Evolutionary conservation across 768 basidiomycete species (phyloP), one percentile per base, ranked within the genome.

Genomic region (Boletus edulis): DNA sequence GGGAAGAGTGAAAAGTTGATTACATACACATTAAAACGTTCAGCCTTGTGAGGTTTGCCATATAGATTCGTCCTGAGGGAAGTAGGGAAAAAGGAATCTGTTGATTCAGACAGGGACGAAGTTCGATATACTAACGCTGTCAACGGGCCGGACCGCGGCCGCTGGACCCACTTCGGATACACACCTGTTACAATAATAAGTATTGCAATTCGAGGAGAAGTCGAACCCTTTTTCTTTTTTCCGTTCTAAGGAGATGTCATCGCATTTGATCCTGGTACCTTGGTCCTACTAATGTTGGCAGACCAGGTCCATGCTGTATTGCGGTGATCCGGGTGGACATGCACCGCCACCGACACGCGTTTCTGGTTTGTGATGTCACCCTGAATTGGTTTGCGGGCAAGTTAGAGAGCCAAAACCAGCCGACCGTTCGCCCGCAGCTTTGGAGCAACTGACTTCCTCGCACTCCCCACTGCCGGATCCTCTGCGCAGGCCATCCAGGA

Each of bases 11-110:
- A 37, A 17, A 37, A 7, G 8, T 17, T 13, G 10, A 53, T 48
- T 49, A 68, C 84, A 56, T 71, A 90, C 90, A 92, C 91, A 91
- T 91, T 52, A 91, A 73, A 20, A 86, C 79, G 64, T 89, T 88
- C 38, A 91, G 63, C 69, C 83, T 87, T 53, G 71, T 58, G 37
- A 73, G 57, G 57, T 76, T 72, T 46, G 76, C 66, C 80, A 84
- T 24, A 24, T 6, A 24, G 24, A 5, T 24, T 24, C 35, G 35
- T 37, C 7, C 35, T 37, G 44, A 9, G 27, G 29, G 44, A 22
- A 32, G 7, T 18, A 18, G n/a, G 45, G 13, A 44, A 15, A 31
- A 22, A 34, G 5, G 34, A 13, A 14, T 35, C 12, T 5, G 29
- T 44, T 10, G 15, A 27, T 29, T 29, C 8, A 13, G 27, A 14